Conservation (phyloP, 257 asterid species). For the Solanum acaule region DNA sequence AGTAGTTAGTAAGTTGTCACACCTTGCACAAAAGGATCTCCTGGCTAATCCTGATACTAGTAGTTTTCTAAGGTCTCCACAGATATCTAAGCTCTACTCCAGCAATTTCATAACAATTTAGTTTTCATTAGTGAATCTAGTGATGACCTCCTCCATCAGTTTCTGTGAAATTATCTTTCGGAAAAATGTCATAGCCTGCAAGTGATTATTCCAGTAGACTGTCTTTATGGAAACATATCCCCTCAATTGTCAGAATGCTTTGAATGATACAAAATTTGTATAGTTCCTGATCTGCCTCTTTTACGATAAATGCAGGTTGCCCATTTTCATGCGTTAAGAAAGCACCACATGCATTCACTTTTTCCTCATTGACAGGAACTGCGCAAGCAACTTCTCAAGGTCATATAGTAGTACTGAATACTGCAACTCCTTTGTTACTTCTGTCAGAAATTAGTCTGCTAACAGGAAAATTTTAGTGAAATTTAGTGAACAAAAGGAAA, state of each 20-base stretch:
- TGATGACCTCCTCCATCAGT: neutral
- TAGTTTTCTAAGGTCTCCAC: neutral
- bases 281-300: neutral
- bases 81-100: neutral
- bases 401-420: slow-evolving; percentile 2
- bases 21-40: neutral
- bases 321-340: slow-evolving; percentile 72
- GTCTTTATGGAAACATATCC: neutral
- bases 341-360: slow-evolving; percentile 72
- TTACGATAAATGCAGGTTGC: slow-evolving; percentile 50
- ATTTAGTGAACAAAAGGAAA: neutral
- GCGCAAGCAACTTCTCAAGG: slow-evolving; percentile 78
- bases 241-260: neutral
- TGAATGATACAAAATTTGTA: neutral
- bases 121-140: neutral
- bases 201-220: neutral
- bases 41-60: neutral
- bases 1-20: neutral
- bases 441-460: neutral
- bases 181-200: neutral
- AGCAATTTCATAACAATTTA: neutral
- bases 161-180: neutral
- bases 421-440: neutral
- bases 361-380: slow-evolving; percentile 60
- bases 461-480: neutral